Percentiles rank a stretch among this genome's conserved stretches.
Conservation (phyloP, 306 rosid species). For the Rubus parviflorus region DNA sequence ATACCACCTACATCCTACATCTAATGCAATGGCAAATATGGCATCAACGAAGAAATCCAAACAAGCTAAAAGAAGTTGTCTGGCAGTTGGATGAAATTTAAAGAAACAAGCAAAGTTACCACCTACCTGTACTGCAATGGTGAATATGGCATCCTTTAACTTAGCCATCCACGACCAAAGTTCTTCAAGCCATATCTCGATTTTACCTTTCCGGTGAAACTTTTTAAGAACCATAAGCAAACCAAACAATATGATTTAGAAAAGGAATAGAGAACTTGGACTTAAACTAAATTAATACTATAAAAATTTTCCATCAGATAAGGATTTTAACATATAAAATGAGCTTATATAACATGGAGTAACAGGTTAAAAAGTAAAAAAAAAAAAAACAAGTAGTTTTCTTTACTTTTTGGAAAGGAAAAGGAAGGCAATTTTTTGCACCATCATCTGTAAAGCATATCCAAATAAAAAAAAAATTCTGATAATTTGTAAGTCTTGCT, state of each 20-base stretch:
- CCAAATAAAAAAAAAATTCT: too few relatives aligned
- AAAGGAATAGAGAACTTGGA: not conserved
- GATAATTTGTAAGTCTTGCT: not conserved
- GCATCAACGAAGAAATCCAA: not conserved
- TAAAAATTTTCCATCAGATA: not conserved
- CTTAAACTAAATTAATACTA: not conserved
- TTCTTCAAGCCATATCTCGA: constrained; percentile 98
- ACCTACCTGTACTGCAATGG: constrained; percentile 77
- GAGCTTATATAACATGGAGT: too few relatives aligned
- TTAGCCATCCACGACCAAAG: constrained; percentile 85
- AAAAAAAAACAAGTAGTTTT: not conserved
- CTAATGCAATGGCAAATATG: not conserved
- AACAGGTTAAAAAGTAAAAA: not conserved
- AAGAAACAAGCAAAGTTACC: constrained; percentile 14
- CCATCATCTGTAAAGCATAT: not conserved
- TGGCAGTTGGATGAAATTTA: constrained; percentile 14
- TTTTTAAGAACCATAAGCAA: constrained; percentile 32
- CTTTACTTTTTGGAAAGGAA: not conserved
- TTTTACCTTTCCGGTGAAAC: constrained; percentile 76
- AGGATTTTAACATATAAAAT: not conserved
- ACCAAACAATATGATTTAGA: constrained; percentile 17
- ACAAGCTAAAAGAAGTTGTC: not conserved
- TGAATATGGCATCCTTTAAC: constrained; percentile 82
- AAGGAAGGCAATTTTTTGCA: not conserved
- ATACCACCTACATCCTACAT: not conserved